A percentile compares a stretch with the other conserved stretches of the same genome.
Evolutionary conservation across 768 basidiomycete species (phyloP).

Genomic region (Pholiota conissans): DNA sequence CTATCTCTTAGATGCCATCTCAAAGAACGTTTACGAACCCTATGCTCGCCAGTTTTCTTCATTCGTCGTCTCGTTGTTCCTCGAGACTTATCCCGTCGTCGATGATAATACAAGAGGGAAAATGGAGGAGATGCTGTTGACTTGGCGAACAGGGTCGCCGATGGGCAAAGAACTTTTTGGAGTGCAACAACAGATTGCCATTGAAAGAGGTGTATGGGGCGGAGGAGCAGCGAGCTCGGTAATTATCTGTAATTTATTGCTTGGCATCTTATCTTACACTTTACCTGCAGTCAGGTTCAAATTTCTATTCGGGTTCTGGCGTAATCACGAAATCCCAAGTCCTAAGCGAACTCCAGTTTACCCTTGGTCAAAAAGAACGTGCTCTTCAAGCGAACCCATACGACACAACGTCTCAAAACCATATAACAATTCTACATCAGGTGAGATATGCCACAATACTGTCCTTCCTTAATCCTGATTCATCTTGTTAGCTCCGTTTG

Average conservation of each 20-base stretch:
- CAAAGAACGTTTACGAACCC: conserved; percentile 93
- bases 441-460: conserved; percentile 40
- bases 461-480: conserved; percentile 3
- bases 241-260: not conserved
- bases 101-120: conserved; percentile 85
- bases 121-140: conserved; percentile 97
- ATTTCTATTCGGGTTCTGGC: conserved; percentile 37
- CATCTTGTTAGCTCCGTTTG: conserved; percentile 52
- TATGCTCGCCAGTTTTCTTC: conserved; percentile 85
- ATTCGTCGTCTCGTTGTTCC: conserved; percentile 80
- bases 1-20: conserved; percentile 95
- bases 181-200: conserved; percentile 70
- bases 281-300: conserved; percentile 25
- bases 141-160: conserved; percentile 90
- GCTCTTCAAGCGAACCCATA: conserved; percentile 70
- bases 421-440: conserved; percentile 80
- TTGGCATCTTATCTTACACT: not conserved
- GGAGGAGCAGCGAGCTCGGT: conserved; percentile 39
- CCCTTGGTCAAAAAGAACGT: conserved; percentile 79
- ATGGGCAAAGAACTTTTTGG: conserved; percentile 85
- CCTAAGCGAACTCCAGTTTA: conserved; percentile 79
- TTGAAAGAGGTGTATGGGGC: conserved; percentile 86
- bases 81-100: conserved; percentile 85
- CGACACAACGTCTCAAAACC: conserved; percentile 65
- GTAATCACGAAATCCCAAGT: conserved; percentile 78